phyloP scores from a whole-genome alignment of 208 protist species.

The Tritrichomonas foetus region DNA sequence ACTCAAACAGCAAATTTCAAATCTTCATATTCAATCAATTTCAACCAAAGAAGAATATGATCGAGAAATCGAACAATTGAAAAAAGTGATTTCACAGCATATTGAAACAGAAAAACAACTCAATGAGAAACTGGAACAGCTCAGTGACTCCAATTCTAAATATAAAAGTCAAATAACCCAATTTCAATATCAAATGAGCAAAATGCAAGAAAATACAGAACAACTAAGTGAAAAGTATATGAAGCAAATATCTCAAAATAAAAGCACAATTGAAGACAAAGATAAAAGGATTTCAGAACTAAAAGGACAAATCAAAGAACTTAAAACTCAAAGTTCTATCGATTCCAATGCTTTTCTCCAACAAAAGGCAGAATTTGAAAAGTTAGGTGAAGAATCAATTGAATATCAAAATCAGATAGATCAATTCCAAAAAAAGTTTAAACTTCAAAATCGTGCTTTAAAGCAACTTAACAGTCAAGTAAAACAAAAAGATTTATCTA shows the following conservation, averaged over 20 bases:
- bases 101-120: background rate
- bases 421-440: too few relatives aligned
- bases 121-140: background rate
- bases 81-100: background rate
- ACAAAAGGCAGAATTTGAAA: background rate
- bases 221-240: too few relatives aligned
- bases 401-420: too few relatives aligned
- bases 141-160: too few relatives aligned
- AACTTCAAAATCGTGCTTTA: too few relatives aligned
- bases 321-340: background rate
- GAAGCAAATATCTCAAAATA: background rate
- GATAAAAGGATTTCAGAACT: background rate
- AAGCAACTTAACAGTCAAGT: too few relatives aligned
- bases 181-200: too few relatives aligned
- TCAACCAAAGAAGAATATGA: background rate
- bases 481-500: too few relatives aligned
- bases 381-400: background rate
- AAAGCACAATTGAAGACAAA: background rate
- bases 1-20: slow-evolving; percentile 12
- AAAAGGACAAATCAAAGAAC: background rate
- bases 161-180: too few relatives aligned
- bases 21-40: background rate
- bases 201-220: too few relatives aligned
- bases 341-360: background rate
- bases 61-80: background rate